Base-by-base conservation (phyloP, 345 rosid genomes). In the Reutealis trisperma region DNA sequence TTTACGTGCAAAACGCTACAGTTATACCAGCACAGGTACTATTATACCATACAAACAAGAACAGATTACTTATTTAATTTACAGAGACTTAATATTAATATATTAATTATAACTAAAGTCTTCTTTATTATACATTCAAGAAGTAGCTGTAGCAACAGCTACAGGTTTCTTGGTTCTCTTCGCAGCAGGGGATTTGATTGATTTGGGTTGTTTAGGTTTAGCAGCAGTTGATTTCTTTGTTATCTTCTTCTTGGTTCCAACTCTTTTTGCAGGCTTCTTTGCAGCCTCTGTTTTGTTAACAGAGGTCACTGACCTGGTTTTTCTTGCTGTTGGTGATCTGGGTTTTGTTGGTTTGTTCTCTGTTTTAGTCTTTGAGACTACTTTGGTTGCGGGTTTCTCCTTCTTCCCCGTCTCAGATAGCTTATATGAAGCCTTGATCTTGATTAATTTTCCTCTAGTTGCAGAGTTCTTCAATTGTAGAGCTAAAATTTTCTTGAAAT, bases 361-460 rank as follows among this genome's bases (percentile, higher is more conserved):
- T 15, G 62, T 15, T 6, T 19, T 63, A 7, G 19, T 21, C 52
- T 75, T 72, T 3, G 71, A 13, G 5, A 70, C 49, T 15, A n/a
- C 34, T 3, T 49, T 49, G 9, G 72, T 34, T 24, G 77, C 27
- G 41, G 41, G 22, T 71, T 76, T 70, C 62, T 76, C 84, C 15
- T 68, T 63, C 68, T 75, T 78, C 3, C 74, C 79, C 2, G 77
- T 44, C 65, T 86, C 93, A 0, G 88, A 72, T 22, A 94, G 89
- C 86, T 92, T 92, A 82, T 89, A 94, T 5, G 97, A 92, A 4
- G 94, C 98, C 83, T 79, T 94, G 83, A 94, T 86, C 90, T 94
- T 92, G 67, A 80, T 80, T 11, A 94, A 87, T 80, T 90, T 94
- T 22, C 94, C 93, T 73, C 82, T 90, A 2, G 87, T 75, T 0